Percentiles rank a stretch among this genome's conserved stretches.
phyloP scores from a whole-genome alignment of 768 basidiomycete genomes.

The Tylopilus cervinicoccineus region DNA sequence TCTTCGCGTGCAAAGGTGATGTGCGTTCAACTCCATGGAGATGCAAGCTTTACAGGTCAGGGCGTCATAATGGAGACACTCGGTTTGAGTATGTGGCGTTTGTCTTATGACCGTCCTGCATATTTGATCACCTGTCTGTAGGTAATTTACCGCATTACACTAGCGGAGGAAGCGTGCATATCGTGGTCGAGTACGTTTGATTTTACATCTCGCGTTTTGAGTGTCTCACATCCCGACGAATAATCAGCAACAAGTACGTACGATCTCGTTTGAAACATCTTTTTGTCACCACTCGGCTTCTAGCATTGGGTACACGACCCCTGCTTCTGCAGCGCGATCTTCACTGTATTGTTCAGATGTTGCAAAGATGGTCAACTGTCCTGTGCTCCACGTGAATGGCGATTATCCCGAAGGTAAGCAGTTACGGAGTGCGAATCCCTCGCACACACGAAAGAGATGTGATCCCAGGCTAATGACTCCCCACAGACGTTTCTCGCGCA shows the following conservation, averaged over 20 bases:
- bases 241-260: constrained; percentile 53
- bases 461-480: neutral
- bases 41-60: constrained; percentile 89
- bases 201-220: neutral
- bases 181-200: constrained; percentile 79
- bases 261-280: neutral
- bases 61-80: constrained; percentile 87
- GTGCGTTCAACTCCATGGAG: constrained; percentile 89
- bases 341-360: constrained; percentile 86
- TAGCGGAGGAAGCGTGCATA: constrained; percentile 83
- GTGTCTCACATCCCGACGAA: neutral
- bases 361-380: constrained; percentile 88
- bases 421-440: neutral
- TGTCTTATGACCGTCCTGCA: neutral
- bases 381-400: constrained; percentile 88
- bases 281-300: constrained; percentile 2
- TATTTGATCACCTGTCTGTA: constrained; percentile 24
- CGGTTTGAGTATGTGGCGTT: constrained; percentile 61
- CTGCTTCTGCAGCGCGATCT: constrained; percentile 77
- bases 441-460: neutral
- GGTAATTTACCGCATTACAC: constrained; percentile 90
- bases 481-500: constrained; percentile 76
- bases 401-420: constrained; percentile 76
- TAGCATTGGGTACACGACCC: constrained; percentile 92
- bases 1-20: constrained; percentile 56